Base-by-base conservation (phyloP, 306 rosid genomes). In the Dalbergia cultrata region DNA sequence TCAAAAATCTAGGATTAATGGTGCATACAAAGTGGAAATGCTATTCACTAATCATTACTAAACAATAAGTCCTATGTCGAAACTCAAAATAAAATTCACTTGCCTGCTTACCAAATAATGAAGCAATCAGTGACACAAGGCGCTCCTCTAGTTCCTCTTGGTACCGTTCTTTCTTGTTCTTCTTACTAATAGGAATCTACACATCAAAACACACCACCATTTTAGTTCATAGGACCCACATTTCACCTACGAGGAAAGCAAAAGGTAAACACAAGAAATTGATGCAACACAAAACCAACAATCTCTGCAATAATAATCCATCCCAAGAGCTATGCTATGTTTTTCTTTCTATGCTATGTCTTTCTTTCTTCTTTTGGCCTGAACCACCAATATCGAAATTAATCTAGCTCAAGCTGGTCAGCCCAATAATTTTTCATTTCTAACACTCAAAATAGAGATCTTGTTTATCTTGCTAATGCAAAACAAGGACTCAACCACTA, bases 111-210 rank as follows among this genome's bases (percentile, higher is more conserved):
- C 99, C 99, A 88, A 93, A 95, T 88, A 95, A 93, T 13, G 99
- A 95, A 53, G 99, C 87, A 83, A 91, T 82, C 49, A 95, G 82
- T 1, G 99, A 95, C 63, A 95, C 86, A 65, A 95, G 12, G 62
- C 97, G 95, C 89, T 93, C 99, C 85, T 93, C 99, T 86, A 95
- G 77, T 66, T 95, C 99, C 87, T 95, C 99, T 13, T 93, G 92
- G 85, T 93, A 92, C 39, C 92, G 81, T 81, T 93, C 99, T 82
- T 90, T 91, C 93, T 95, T 95, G 89, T 88, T 88, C 82, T 90
- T 92, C 90, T 92, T 95, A 81, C 84, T 90, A 39, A 84, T 57
- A 14, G 94, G 94, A 84, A 95, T 87, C 99, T 95, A 61, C 41
- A 71, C 3, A 54, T 47, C 53, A 79, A 33, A 79, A 79, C 52